Base-by-base conservation (phyloP, 805 yeast species). In the Starmera quercuum region DNA sequence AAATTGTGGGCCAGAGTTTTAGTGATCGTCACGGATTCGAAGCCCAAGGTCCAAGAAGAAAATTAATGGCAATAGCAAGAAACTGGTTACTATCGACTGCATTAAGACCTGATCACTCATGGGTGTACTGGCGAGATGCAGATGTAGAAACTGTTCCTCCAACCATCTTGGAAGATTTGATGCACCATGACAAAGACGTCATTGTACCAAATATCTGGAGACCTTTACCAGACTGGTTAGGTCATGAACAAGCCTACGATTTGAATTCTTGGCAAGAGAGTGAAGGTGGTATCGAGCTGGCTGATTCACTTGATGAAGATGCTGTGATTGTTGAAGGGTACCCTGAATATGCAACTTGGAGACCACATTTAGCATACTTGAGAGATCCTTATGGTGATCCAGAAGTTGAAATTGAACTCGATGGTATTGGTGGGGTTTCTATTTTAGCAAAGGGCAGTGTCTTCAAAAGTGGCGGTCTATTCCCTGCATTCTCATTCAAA, bases 61-160 rank as follows among this genome's bases (percentile, higher is more conserved):
- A 90, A 56, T 69, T 86, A 45, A 90, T 90, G 97, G 97, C 95
- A 5, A 70, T 87, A 38, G 97, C 97, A 6, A 71, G 97, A 56
- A 90, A 90, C 58, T 90, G 97, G 97, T 63, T 90, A 28, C 74
- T 87, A 53, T 65, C 90, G 1, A 86, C 82, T 6, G 94, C 95
- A 2, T 58, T 90, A 32, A 80, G 78, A 55, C 97, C 97, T 1
- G 78, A 90, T 55, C 97, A 90, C 55, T 78, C 95, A 7, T 87
- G 88, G 83, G 96, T 90, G 7, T 87, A 88, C 57, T 90, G 97
- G 97, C 69, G 97, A 59, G 97, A 90, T 63, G 95, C 92, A 10
- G 97, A 90, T 58, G 95, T 90, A n/a, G 95, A 88, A 55, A 78
- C 88, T 0, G 76, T 82, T 20, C 95, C 96, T 5, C 69, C 78